phyloP scores from a whole-genome alignment of 495 filamentous ascomycete species.

The Penicillium tannophilum region DNA sequence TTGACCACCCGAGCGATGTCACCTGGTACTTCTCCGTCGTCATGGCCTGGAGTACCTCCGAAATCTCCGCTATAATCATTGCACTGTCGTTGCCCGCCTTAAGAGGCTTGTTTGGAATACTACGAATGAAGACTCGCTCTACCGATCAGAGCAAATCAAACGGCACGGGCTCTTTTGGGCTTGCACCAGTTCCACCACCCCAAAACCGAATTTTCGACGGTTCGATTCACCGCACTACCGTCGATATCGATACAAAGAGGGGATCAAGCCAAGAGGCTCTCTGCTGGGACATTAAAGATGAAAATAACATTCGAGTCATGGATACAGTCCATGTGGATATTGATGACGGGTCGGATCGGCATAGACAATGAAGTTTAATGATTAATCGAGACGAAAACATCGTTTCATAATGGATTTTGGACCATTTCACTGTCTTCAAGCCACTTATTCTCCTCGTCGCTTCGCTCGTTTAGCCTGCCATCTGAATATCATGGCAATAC shows the following conservation, averaged over 20 bases:
- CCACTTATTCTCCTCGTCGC: not conserved
- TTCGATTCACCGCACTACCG: not conserved
- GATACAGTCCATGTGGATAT: constrained; percentile 5
- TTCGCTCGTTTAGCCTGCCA: not conserved
- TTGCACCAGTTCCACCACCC: not conserved
- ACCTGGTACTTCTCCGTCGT: constrained; percentile 29
- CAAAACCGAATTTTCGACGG: constrained; percentile 3
- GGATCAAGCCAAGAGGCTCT: constrained; percentile 1
- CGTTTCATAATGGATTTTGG: not conserved
- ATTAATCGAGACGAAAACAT: not conserved
- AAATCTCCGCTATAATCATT: constrained; percentile 22
- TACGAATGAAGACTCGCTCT: not conserved
- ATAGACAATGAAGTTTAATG: constrained; percentile 2
- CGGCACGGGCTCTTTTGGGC: constrained; percentile 1
- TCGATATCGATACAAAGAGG: not conserved
- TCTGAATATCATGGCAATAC: constrained; percentile 2
- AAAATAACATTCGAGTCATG: not conserved
- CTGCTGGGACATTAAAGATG: constrained; percentile 4
- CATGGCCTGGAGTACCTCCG: constrained; percentile 20
- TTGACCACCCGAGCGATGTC: constrained; percentile 17
- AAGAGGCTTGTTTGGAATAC: constrained; percentile 16
- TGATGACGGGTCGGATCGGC: not conserved
- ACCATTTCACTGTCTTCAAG: not conserved
- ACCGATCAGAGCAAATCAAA: constrained; percentile 5
- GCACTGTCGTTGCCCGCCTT: constrained; percentile 25